Conservation (phyloP, 768 basidiomycete genomes). For the Paxillus ammoniavirescens region DNA sequence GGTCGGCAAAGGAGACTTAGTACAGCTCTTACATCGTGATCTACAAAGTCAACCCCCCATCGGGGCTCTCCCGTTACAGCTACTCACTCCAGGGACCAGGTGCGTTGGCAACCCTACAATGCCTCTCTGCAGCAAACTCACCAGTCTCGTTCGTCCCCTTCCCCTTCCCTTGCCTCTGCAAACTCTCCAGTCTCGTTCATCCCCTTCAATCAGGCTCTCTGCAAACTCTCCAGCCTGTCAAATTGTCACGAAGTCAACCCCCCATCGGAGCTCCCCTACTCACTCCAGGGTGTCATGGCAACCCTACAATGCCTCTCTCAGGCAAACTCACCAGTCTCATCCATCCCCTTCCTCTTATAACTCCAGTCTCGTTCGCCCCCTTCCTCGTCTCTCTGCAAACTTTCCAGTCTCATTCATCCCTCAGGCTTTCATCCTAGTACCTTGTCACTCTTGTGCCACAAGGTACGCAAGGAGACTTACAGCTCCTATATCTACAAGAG, state of each 20-base stretch:
- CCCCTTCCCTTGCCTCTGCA: no score
- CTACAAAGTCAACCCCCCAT: slow-evolving; percentile 41
- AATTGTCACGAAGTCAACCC: slow-evolving; percentile 9
- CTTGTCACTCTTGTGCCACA: slow-evolving; percentile 55
- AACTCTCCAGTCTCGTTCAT: no score
- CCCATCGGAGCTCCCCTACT: slow-evolving; percentile 70
- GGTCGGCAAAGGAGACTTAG: no score
- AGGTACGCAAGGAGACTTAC: no score
- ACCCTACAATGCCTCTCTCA: slow-evolving; percentile 56
- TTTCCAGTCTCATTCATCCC: slow-evolving; percentile 35
- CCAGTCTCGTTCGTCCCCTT: no score
- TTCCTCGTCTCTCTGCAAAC: slow-evolving; percentile 21
- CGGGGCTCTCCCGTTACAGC: slow-evolving; percentile 60
- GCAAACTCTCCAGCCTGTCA: no score
- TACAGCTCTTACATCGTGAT: no score
- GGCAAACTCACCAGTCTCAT: no score
- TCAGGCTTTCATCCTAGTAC: slow-evolving; percentile 31
- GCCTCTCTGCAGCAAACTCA: slow-evolving; percentile 26
- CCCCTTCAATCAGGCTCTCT: no score
- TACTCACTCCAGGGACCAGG: slow-evolving; percentile 50
- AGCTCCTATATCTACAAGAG: slow-evolving; percentile 57
- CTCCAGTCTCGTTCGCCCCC: no score
- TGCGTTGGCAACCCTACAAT: slow-evolving; percentile 82
- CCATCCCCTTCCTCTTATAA: no score
- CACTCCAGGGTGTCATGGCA: slow-evolving; percentile 78